These are phyloP conservation scores for Dysphania ambrosioides DNA, from an alignment of 148 eudicot genomes.

Conservation along the genomic window DNA sequence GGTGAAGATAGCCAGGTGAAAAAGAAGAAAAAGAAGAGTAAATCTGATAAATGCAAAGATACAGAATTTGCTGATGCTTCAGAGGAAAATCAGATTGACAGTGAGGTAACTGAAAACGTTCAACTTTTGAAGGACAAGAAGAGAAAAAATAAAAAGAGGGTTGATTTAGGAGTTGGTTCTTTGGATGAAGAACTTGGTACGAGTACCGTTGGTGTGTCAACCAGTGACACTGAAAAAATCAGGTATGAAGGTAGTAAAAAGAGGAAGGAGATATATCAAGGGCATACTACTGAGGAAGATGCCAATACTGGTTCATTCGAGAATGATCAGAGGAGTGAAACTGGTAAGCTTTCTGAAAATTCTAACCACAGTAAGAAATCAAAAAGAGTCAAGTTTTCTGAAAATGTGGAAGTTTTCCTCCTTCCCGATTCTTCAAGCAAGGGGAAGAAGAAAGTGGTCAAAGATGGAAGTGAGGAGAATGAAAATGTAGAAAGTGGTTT, in stretches of 20 bases:
- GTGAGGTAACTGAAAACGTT: neutral
- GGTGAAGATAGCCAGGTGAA: neutral
- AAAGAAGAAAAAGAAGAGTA: neutral
- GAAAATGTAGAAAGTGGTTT: conserved; percentile 18
- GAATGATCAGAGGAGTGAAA: neutral
- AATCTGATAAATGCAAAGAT: neutral
- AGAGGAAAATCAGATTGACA: neutral
- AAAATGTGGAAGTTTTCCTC: conserved; percentile 28
- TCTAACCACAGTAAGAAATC: conserved; percentile 19
- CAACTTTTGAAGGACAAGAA: conserved; percentile 4
- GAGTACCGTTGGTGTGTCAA: neutral
- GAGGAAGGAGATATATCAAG: conserved; percentile 2
- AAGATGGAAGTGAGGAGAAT: too few species aligned
- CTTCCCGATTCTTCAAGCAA: conserved; percentile 9
- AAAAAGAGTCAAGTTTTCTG: conserved; percentile 32
- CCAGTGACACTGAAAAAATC: neutral
- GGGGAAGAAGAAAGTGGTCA: conserved; percentile 8
- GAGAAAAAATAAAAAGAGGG: conserved; percentile 15
- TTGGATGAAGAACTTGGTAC: neutral
- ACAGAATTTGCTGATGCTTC: neutral
- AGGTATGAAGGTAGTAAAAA: neutral
- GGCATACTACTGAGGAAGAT: neutral
- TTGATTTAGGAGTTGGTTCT: neutral
- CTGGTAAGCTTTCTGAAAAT: conserved; percentile 8
- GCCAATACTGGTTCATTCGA: neutral